These are phyloP conservation scores for Gautieria morchelliformis DNA, from an alignment of 768 basidiomycete species.

Conservation along the genomic window DNA sequence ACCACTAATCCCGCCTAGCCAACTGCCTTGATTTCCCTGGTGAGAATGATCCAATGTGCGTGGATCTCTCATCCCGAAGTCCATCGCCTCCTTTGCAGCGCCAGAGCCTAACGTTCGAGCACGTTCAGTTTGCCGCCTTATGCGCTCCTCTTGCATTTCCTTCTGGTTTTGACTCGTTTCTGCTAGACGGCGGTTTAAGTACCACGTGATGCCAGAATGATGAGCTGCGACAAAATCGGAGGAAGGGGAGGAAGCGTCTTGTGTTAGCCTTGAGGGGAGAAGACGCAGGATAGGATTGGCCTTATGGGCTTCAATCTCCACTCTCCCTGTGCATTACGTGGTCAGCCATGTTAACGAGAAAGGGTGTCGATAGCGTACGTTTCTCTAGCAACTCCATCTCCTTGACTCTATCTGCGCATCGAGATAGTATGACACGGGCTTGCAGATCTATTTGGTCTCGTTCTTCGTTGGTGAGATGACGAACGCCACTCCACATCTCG, in stretches of 20 bases:
- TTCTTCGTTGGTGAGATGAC: slow-evolving; percentile 78
- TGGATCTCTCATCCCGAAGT: slow-evolving; percentile 28
- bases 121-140: slow-evolving; percentile 80
- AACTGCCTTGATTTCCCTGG: slow-evolving; percentile 28
- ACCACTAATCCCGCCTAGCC: slow-evolving; percentile 52
- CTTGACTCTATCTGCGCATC: slow-evolving; percentile 79
- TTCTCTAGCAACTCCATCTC: slow-evolving; percentile 85
- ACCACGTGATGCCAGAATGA: slow-evolving; percentile 88
- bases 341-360: slow-evolving; percentile 8
- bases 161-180: slow-evolving; percentile 71
- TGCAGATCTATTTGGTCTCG: slow-evolving; percentile 94
- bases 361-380: slow-evolving; percentile 43
- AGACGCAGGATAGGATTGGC: slow-evolving; percentile 58
- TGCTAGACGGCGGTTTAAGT: slow-evolving; percentile 71
- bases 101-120: slow-evolving; percentile 73
- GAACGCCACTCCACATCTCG: slow-evolving; percentile 53
- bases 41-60: slow-evolving; percentile 10
- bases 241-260: slow-evolving; percentile 40
- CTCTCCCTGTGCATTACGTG: slow-evolving; percentile 40
- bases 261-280: slow-evolving; percentile 60
- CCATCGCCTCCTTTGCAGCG: slow-evolving; percentile 55
- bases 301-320: slow-evolving; percentile 54
- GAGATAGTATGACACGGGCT: slow-evolving; percentile 73
- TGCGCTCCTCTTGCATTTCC: slow-evolving; percentile 89
- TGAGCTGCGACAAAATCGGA: slow-evolving; percentile 81